These are phyloP conservation scores for Elsinoe fawcettii DNA, from an alignment of 2,329 filamentous ascomycete species.

Conservation along the genomic window DNA sequence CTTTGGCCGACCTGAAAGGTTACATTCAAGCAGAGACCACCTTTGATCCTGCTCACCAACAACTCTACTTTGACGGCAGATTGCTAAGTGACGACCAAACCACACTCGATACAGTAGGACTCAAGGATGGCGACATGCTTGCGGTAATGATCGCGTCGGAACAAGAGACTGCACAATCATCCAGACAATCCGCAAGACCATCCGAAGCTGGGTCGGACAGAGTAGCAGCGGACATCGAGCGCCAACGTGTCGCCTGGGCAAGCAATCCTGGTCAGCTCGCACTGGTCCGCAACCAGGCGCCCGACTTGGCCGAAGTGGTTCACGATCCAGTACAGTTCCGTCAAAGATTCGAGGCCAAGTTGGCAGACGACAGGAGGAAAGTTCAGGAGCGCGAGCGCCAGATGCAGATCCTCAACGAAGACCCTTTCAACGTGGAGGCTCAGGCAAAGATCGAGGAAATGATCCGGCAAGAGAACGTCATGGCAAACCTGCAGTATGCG, in stretches of 20 bases:
- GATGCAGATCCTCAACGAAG: slow-evolving; percentile 78
- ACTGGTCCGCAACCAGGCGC: slow-evolving; percentile 63
- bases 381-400: slow-evolving; percentile 72
- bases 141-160: slow-evolving; percentile 67
- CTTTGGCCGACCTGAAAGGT: slow-evolving; percentile 75
- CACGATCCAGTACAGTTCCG: slow-evolving; percentile 71
- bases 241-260: slow-evolving; percentile 72
- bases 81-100: slow-evolving; percentile 69
- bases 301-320: slow-evolving; percentile 67
- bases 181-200: slow-evolving; percentile 33
- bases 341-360: slow-evolving; percentile 59
- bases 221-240: slow-evolving; percentile 56
- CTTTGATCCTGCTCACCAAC: slow-evolving; percentile 64
- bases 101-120: slow-evolving; percentile 71
- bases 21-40: slow-evolving; percentile 77
- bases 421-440: slow-evolving; percentile 88
- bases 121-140: slow-evolving; percentile 86
- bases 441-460: slow-evolving; percentile 93
- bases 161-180: slow-evolving; percentile 29
- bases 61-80: slow-evolving; percentile 84
- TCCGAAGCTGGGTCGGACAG: slow-evolving; percentile 20
- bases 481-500: slow-evolving; percentile 91
- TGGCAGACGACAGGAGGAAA: slow-evolving; percentile 61
- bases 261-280: slow-evolving; percentile 66
- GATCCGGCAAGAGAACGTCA: slow-evolving; percentile 87